Evolutionary conservation across 2,329 filamentous ascomycete genomes (phyloP), one percentile per base, ranked within the genome.

Genomic region (Orbilia brochopaga): DNA sequence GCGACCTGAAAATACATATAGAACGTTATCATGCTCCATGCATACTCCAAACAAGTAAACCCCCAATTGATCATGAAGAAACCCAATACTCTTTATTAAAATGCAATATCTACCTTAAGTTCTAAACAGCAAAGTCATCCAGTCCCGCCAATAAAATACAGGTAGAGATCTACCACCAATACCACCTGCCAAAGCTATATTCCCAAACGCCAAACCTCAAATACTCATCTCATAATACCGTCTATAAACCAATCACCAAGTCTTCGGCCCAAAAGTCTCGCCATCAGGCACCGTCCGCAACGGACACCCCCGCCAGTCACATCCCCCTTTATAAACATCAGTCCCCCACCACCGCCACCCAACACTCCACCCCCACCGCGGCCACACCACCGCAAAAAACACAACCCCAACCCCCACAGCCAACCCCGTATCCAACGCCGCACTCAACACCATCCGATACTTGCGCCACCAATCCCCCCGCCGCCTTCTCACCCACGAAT

Each of bases 311-410:
- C 87, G 83, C 90, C 90, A 94, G 81, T 94, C 90, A 79, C 90
- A 94, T 19, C 91, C 90, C 79, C 87, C 83, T 79, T 91, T 92
- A 78, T 91, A 92, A 3, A 93, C 84, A 77, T 94, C 90, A 0
- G 91, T 95, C 0, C 91, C 91, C 91, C 91, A 95, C 91, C 91
- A 95, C 64, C 83, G 86, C 77, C 94, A 92, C 27, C 83, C 83
- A 42, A 86, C 84, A 82, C 88, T 89, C 82, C 84, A 86, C 0
- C 90, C 90, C 0, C 69, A 73, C 44, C 54, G 50, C 21, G 91
- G 89, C 77, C 92, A 93, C n/a, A 94, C 84, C 74, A 95, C 89
- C 0, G 87, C 90, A 76, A 96, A 93, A 78, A 95, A 95, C 24
- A 94, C 87, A 2, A 93, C 85, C 8, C 95, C 87, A 37, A 94